Conservation (phyloP, 768 basidiomycete genomes). For the Gymnopilus junonius region DNA sequence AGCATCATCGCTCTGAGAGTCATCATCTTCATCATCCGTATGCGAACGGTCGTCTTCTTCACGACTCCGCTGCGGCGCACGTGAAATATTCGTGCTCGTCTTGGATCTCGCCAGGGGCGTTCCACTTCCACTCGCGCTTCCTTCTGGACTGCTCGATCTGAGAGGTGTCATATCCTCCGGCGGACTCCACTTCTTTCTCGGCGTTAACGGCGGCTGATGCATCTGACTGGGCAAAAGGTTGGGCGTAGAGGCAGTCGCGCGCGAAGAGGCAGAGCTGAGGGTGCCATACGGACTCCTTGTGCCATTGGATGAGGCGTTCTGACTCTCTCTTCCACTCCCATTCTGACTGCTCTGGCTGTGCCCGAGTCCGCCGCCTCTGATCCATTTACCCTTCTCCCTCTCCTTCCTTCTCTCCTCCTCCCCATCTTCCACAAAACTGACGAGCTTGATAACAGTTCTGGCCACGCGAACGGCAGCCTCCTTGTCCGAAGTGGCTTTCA, state of each 20-base stretch:
- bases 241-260: constrained; percentile 64
- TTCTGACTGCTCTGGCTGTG: not conserved
- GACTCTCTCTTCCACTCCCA: not conserved
- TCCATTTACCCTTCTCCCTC: constrained; percentile 17
- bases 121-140: constrained; percentile 11
- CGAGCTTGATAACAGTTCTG: constrained; percentile 69
- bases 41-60: not conserved
- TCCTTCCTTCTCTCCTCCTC: constrained; percentile 18
- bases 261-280: constrained; percentile 38
- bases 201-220: constrained; percentile 40
- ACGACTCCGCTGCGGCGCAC: not conserved
- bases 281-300: constrained; percentile 34
- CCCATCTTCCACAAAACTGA: constrained; percentile 63
- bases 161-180: constrained; percentile 54
- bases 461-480: constrained; percentile 74
- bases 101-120: not conserved
- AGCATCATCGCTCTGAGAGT: constrained; percentile 22
- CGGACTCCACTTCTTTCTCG: constrained; percentile 54
- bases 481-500: constrained; percentile 45
- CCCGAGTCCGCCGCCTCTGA: constrained; percentile 10
- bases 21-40: constrained; percentile 11
- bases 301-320: not conserved
- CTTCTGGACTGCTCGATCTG: constrained; percentile 59
- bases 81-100: not conserved
- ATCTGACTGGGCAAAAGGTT: constrained; percentile 50